Base-by-base conservation (phyloP, 1,284 basidiomycete genomes). In the Vanrija sp. region DNA sequence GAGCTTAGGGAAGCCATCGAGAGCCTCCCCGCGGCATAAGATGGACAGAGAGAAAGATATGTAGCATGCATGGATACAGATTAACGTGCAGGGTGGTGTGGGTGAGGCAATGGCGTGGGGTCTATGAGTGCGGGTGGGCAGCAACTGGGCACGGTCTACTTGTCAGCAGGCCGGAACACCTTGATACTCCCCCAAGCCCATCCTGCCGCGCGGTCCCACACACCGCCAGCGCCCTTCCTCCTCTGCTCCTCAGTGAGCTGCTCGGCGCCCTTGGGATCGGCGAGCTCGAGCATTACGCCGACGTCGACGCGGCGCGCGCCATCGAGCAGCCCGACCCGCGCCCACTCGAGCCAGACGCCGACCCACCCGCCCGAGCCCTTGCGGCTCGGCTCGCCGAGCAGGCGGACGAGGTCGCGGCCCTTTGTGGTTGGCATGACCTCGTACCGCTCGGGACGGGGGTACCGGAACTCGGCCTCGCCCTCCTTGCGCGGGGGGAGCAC, bases 361-460 rank as follows among this genome's bases (percentile, higher is more conserved):
- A 93, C 88, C 42, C 87, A 89, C n/a, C 87, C 87, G 0, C 90
- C 89, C 23, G 91, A 89, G 6, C 91, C 91, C 69, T 94, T 95
- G 52, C 88, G 81, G 64, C 83, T 83, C 7, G 91, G 91, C 74
- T 94, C 91, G 18, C 91, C 91, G 29, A 94, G 74, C 38, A 72
- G 68, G 16, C 76, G 69, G 3, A 94, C 86, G 57, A 96, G 84
- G 1, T 89, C 84, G 65, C 86, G 86, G 4, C 90, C 92, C 5
- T 81, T 84, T 3, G 84, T 86, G 19, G 78, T 74, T 5, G 76
- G 63, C 0, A 66, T 72, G 10, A 92, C 65, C 10, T 75, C 71
- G 25, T 90, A 51, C 62, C 67, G 62, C 72, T 75, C 21, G 78
- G 77, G 50, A 77, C 78, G 51, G 19, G 50, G 26, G 40, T 66